Base-by-base conservation (phyloP, 2,329 filamentous ascomycete species). In the Fusarium sp. region DNA sequence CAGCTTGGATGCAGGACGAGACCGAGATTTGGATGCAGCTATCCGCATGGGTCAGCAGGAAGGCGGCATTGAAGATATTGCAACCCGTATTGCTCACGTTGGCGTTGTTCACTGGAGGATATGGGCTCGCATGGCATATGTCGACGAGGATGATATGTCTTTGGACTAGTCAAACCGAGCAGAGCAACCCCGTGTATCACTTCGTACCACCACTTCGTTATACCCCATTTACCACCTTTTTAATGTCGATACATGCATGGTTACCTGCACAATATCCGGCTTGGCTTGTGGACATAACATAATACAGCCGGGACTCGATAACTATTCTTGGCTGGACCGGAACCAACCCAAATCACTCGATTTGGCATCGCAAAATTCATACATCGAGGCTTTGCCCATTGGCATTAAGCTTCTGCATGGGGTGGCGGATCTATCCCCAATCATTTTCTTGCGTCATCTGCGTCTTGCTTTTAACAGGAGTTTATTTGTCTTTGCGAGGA, bases 101-200 rank as follows among this genome's bases (percentile, higher is more conserved):
- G 89, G 92, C 16, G 85, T 96, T 8, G 82, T 98, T 25, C 94
- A 98, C 79, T 98, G 94, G 94, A 88, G 93, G 50, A 91, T 97
- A 5, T 98, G 94, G 93, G 87, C 88, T 3, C 88, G 88, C 4
- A 83, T 97, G 55, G 89, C 91, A 14, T 97, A 97, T 77, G 70
- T 81, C 16, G 79, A 79, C 26, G 84, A 83, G 28, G 79, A 82
- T 54, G 78, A 77, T 50, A 78, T 79, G 75, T 65, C 72, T 28
- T 63, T 79, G 56, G 79, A 81, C 42, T 75, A 73, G 66, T 41
- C 49, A 53, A 41, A 25, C 42, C 19, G 42, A 44, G 50, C 41
- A 39, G 45, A 54, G 42, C 61, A 46, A 41, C 37, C 26, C 41
- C 44, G 48, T 58, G 57, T 66, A 67, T 60, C 31, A 34, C 26